Conservation (phyloP, 805 yeast species). For the Brettanomyces anomalus region DNA sequence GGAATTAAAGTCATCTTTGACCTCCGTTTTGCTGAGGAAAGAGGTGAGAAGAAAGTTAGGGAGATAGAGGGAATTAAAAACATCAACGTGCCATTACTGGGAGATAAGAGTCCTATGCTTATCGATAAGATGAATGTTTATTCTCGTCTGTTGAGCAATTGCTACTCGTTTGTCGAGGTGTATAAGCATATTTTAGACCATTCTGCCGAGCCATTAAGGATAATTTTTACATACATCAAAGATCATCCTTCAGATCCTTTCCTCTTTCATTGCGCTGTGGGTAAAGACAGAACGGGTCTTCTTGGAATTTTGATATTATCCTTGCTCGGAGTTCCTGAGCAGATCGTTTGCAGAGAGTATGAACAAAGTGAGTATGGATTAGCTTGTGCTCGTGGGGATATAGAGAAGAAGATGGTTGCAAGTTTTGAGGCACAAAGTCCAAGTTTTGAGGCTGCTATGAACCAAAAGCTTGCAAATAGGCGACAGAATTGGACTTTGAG, state of each 20-base stretch:
- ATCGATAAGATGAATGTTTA: constrained; percentile 50
- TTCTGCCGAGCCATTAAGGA: constrained; percentile 40
- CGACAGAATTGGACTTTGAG: constrained; percentile 30
- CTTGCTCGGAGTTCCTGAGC: constrained; percentile 55
- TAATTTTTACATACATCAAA: constrained; percentile 45
- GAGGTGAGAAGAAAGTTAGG: constrained; percentile 35
- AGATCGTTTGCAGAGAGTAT: constrained; percentile 64
- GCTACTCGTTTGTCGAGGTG: constrained; percentile 54
- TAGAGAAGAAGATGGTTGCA: constrained; percentile 28
- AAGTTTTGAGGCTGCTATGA: too few relatives aligned
- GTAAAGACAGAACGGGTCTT: constrained; percentile 80
- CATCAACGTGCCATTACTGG: constrained; percentile 50
- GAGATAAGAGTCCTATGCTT: constrained; percentile 50
- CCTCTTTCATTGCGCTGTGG: constrained; percentile 74
- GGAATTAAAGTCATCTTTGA: constrained; percentile 55
- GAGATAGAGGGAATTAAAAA: constrained; percentile 36
- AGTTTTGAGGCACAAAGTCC: constrained; percentile 15
- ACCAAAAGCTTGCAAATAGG: background rate
- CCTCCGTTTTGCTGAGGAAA: constrained; percentile 55
- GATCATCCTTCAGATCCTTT: constrained; percentile 45
- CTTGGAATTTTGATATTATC: constrained; percentile 58
- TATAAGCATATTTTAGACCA: constrained; percentile 48
- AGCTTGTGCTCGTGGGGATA: constrained; percentile 12
- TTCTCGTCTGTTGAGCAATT: constrained; percentile 44
- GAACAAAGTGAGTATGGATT: constrained; percentile 66